Evolutionary conservation across 495 filamentous ascomycete species (phyloP), one percentile per base, ranked within the genome.

Genomic region (Penicillium arizonense): DNA sequence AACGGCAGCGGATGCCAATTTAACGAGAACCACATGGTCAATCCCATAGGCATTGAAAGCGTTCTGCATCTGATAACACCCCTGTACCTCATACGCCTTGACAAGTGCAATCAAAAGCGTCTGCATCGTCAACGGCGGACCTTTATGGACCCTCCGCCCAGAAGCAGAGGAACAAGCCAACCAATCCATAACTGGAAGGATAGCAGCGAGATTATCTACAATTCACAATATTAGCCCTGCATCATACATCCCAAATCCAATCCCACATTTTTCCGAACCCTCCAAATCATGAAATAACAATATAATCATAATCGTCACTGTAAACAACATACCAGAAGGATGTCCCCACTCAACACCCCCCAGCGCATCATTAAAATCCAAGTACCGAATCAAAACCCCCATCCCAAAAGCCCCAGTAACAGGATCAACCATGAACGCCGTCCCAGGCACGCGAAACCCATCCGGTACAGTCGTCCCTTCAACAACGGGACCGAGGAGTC

Each of bases 81-180:
- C 77, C 38, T 79, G 76, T 37, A 80, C 73, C 49, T 80, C 76
- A 44, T 78, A 77, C 1, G 74, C 68, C 53, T 78, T 78, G 50
- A 77, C 72, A 37, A 71, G 35, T 7, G 67, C 69, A 7, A 44
- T 40, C 10, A 76, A 54, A 1, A 79, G 44, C 7, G 65, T 67
- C n/a, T 61, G 50, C 44, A 73, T 62, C 0, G 68, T 73, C 40
- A 71, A 35, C 1, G 57, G 56, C 7, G 60, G 56, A 2, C 56
- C 64, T 10, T 37, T 8, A 38, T 58, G 53, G 2, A 4, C 42
- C 6, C 37, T 14, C 13, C 42, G 44, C 1, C 53, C 49, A 14
- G 57, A 54, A 5, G 34, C 39, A 10, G 58, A 44, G 30, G 52
- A 48, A 2, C 74, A 61, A 39, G 58, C 52, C 11, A 73, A 53